Base-by-base conservation (phyloP, 1,139 yeast genomes). In the Candida albicans region DNA sequence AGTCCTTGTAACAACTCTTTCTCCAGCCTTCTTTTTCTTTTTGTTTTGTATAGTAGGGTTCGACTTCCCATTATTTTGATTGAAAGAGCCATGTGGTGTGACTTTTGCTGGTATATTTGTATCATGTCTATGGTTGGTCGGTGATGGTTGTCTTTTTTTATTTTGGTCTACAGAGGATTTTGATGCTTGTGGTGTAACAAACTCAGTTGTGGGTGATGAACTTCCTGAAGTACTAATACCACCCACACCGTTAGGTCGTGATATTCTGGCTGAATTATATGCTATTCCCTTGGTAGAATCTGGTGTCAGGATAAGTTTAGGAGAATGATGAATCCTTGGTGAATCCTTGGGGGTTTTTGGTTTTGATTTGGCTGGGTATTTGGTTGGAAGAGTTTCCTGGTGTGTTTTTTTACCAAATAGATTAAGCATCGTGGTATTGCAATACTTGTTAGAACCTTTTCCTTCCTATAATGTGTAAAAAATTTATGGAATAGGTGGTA, bases 261-360 rank as follows among this genome's bases (percentile, higher is more conserved):
- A 28, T 26, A 43, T 43, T 13, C 46, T 35, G 12, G 43, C 11
- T 12, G 46, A 43, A 8, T 26, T 39, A 30, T 43, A 43, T n/a
- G 37, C 33, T 30, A 30, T 35, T 28, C 46, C 46, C 24, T 43
- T 43, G 10, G 32, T 43, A 24, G 37, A 12, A 22, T 35, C 42
- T 2, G 5, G 6, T 15, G 32, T 11, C 12, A 12, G 10, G 12
- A 22, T 10, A 11, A 11, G 4, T 29, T 37, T 14, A 12, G 32
- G 32, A 6, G 35, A 13, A 25, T 40, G 46, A 15, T 25, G 40
- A 6, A 4, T 22, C 28, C 31, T 28, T 26, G 39, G 24, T 35
- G 39, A 14, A 11, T 18, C 30, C 29, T 29, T 38, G 3, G 14
- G 32, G 14, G 32, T 10, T 32, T 32, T 32, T 31, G 35, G 27